Conservation (phyloP, 768 basidiomycete genomes). For the Saitozyma podzolica region DNA sequence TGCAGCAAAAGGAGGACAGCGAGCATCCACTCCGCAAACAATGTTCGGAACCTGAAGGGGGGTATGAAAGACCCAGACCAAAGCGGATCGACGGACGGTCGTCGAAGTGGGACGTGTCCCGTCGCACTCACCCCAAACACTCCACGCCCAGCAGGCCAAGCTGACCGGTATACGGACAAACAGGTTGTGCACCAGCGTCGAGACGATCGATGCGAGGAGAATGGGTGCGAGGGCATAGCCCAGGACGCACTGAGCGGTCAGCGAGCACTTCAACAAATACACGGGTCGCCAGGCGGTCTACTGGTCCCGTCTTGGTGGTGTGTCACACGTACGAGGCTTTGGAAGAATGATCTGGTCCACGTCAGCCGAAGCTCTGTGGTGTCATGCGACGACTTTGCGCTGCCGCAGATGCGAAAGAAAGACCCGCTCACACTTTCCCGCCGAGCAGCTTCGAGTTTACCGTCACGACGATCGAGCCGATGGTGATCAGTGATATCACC, state of each 20-base stretch:
- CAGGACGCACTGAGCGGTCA: conserved; percentile 64
- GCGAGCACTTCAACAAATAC: not conserved
- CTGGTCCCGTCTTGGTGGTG: not conserved
- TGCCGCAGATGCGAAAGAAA: not conserved
- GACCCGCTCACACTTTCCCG: conserved; percentile 53
- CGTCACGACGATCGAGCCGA: conserved; percentile 87
- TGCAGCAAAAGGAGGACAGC: too few relatives aligned
- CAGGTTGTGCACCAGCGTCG: conserved; percentile 74
- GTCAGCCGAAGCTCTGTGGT: conserved; percentile 3
- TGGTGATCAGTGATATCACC: conserved; percentile 87
- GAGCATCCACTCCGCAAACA: too few relatives aligned
- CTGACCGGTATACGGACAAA: conserved; percentile 86
- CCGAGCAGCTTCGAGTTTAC: conserved; percentile 79
- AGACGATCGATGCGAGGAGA: conserved; percentile 81
- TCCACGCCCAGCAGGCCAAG: conserved; percentile 88
- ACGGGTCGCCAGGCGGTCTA: too few relatives aligned
- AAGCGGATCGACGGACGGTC: too few relatives aligned
- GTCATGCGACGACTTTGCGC: not conserved
- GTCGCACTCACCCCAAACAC: conserved; percentile 81
- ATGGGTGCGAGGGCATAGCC: conserved; percentile 95
- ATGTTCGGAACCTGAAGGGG: not conserved
- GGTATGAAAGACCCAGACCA: not conserved
- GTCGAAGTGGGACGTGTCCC: not conserved
- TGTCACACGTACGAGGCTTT: conserved; percentile 62
- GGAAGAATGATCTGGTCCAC: conserved; percentile 80